phyloP scores from a whole-genome alignment of 768 basidiomycete species.

The Phylloporus sp. region DNA sequence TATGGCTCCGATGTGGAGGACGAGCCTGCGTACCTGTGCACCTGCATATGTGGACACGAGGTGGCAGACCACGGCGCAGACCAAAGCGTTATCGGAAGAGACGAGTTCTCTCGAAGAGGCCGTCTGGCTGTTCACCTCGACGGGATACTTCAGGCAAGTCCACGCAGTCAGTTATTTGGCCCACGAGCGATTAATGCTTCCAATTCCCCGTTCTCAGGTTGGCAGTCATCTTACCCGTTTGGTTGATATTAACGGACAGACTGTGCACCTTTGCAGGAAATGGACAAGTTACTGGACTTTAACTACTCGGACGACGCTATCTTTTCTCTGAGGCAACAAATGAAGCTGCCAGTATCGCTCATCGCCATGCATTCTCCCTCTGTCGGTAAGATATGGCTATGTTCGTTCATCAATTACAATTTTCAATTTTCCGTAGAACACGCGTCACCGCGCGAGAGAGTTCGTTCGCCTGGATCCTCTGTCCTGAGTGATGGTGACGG shows the following conservation, averaged over 20 bases:
- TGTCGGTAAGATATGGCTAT: slow-evolving; percentile 41
- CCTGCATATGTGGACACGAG: slow-evolving; percentile 69
- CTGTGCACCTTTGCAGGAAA: slow-evolving; percentile 50
- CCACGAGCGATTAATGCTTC: slow-evolving; percentile 13
- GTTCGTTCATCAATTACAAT: not conserved
- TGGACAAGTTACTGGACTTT: slow-evolving; percentile 75
- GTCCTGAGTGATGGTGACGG: slow-evolving; percentile 42
- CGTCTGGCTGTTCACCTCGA: slow-evolving; percentile 78
- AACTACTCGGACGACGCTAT: slow-evolving; percentile 70
- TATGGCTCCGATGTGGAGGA: slow-evolving; percentile 74
- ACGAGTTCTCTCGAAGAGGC: slow-evolving; percentile 68
- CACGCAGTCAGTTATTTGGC: not conserved
- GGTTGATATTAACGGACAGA: slow-evolving; percentile 11
- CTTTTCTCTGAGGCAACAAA: slow-evolving; percentile 63
- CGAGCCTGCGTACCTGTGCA: slow-evolving; percentile 49
- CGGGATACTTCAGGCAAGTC: slow-evolving; percentile 69
- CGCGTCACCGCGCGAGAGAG: slow-evolving; percentile 19
- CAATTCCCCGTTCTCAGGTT: slow-evolving; percentile 18
- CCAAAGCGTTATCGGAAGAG: slow-evolving; percentile 47
- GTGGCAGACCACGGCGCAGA: slow-evolving; percentile 66
- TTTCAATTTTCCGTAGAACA: slow-evolving; percentile 21
- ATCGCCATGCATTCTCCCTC: slow-evolving; percentile 51
- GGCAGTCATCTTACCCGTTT: slow-evolving; percentile 18
- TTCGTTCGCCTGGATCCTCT: slow-evolving; percentile 37
- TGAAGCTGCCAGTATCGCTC: slow-evolving; percentile 51